Conservation (phyloP, 1,284 basidiomycete genomes). For the Cutaneotrichosporon spelunceum region DNA sequence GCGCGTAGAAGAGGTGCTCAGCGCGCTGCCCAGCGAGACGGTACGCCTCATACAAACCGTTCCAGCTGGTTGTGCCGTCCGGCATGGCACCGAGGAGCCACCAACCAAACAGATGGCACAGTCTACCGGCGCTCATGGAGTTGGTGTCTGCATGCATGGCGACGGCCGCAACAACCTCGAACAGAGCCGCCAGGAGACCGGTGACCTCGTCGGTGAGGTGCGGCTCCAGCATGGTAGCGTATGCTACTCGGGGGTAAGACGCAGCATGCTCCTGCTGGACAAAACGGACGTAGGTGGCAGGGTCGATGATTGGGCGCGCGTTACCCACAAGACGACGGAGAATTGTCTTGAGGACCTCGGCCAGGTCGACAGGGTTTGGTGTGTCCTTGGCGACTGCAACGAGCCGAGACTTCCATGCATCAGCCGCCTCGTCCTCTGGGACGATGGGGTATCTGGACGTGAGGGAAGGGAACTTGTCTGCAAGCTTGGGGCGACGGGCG, state of each 20-base stretch:
- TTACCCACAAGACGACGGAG: conserved; percentile 27
- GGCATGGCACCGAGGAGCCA: conserved; percentile 32
- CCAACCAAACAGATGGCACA: conserved; percentile 40
- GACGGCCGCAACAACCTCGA: conserved; percentile 38
- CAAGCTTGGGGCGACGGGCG: conserved; percentile 26
- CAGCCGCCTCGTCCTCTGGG: conserved; percentile 1
- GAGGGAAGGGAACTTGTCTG: conserved; percentile 32
- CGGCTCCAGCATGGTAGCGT: conserved; percentile 29
- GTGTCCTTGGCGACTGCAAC: conserved; percentile 22
- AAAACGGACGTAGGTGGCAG: conserved; percentile 32
- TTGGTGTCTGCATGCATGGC: conserved; percentile 36
- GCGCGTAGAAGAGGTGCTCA: conserved; percentile 44
- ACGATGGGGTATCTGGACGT: conserved; percentile 15
- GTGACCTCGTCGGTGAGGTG: conserved; percentile 16
- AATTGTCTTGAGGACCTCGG: conserved; percentile 35
- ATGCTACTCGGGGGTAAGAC: conserved; percentile 38
- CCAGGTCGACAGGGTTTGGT: conserved; percentile 28
- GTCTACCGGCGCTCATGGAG: conserved; percentile 31
- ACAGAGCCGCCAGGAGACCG: conserved; percentile 33
- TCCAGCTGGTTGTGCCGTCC: conserved; percentile 24
- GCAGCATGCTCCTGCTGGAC: conserved; percentile 37
- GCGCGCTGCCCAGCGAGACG: conserved; percentile 31
- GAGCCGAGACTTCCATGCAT: conserved; percentile 26
- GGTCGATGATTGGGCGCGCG: conserved; percentile 17
- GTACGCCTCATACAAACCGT: conserved; percentile 39